Conservation (phyloP, 1,139 yeast genomes). For the Geotrichum histeridarum region DNA sequence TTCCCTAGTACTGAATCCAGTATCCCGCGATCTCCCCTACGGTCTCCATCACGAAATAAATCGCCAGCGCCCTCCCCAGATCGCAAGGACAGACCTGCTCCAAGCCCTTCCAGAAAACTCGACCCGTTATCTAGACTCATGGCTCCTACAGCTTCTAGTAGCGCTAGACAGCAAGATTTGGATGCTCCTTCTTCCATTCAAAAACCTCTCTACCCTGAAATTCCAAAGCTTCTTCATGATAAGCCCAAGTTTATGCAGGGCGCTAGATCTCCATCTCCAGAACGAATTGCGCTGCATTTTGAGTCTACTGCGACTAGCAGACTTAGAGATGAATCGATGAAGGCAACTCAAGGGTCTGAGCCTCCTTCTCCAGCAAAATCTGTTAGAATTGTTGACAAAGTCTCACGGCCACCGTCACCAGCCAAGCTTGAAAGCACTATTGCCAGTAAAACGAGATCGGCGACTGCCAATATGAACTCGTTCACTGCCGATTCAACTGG, state of each 20-base stretch:
- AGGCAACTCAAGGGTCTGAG: neutral
- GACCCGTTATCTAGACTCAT: slow-evolving; percentile 12
- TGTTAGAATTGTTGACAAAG: neutral
- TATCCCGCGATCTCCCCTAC: slow-evolving; percentile 5
- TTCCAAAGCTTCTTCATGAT: slow-evolving; percentile 6
- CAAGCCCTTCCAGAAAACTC: slow-evolving; percentile 1
- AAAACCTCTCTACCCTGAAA: slow-evolving; percentile 8
- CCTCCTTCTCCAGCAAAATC: neutral
- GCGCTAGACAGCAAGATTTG: slow-evolving; percentile 5
- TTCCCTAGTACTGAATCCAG: neutral
- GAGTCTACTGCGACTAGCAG: neutral
- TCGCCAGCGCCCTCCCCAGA: neutral
- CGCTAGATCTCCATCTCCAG: slow-evolving; percentile 4
- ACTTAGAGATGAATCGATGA: neutral
- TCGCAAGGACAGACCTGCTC: neutral
- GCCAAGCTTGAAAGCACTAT: neutral
- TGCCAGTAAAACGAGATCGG: slow-evolving; percentile 4
- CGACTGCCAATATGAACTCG: neutral
- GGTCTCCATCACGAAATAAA: slow-evolving; percentile 1
- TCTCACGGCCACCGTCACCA: neutral
- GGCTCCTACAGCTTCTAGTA: slow-evolving; percentile 15
- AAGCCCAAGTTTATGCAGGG: neutral
- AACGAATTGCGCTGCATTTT: neutral
- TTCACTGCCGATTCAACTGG: neutral
- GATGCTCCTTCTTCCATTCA: neutral